Percentiles rank a stretch among this genome's conserved stretches.
These are phyloP conservation scores for Diutina pseudorugosa DNA, from an alignment of 1,139 yeast species.

Conservation along the genomic window DNA sequence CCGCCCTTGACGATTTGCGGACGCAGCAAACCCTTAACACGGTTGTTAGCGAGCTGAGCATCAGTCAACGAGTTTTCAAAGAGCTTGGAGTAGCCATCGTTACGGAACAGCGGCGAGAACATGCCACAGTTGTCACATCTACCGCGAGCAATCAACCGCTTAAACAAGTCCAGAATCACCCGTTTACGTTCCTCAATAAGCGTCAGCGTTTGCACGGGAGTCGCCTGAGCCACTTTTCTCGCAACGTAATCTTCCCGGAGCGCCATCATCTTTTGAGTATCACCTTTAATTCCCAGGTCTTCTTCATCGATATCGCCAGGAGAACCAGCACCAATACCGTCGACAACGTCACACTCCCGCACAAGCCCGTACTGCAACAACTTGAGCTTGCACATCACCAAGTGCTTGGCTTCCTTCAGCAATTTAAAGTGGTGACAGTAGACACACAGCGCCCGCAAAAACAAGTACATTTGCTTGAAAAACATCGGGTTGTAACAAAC, in stretches of 20 bases:
- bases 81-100: conserved; percentile 87
- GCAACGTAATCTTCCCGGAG: conserved; percentile 65
- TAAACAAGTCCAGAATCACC: conserved; percentile 66
- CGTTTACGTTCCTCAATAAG: conserved; percentile 79
- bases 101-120: conserved; percentile 89
- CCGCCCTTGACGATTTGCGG: conserved; percentile 49
- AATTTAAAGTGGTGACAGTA: conserved; percentile 83
- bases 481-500: conserved; percentile 94
- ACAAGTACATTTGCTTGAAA: conserved; percentile 79
- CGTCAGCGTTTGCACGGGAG: conserved; percentile 61
- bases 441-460: conserved; percentile 75
- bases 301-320: conserved; percentile 18
- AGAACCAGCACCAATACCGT: conserved; percentile 13
- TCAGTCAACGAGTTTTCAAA: conserved; percentile 80
- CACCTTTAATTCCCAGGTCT: conserved; percentile 12
- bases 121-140: conserved; percentile 94
- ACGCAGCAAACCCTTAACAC: conserved; percentile 67
- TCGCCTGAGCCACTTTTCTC: conserved; percentile 57
- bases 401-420: conserved; percentile 56
- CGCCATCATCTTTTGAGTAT: conserved; percentile 34
- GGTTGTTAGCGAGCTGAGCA: conserved; percentile 68
- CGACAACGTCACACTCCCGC: conserved; percentile 49
- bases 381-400: conserved; percentile 64
- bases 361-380: conserved; percentile 83
- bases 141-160: conserved; percentile 58